Conservation (phyloP, 2,329 filamentous ascomycete genomes). For the Aspergillus fischeri region DNA sequence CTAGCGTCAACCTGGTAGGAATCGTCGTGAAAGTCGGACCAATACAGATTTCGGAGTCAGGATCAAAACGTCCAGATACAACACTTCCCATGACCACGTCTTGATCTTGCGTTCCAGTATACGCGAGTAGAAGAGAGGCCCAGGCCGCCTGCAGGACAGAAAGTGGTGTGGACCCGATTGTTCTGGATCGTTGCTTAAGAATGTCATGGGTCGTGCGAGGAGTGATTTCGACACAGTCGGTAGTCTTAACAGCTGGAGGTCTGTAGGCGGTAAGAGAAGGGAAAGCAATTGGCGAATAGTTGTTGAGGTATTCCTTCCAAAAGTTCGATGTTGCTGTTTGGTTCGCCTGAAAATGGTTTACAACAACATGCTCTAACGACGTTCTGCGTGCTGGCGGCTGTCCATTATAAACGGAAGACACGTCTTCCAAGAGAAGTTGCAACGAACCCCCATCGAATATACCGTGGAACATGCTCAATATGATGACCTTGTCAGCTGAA, state of each 20-base stretch:
- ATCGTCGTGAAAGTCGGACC: slow-evolving; percentile 35
- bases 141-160: slow-evolving; percentile 36
- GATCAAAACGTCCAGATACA: slow-evolving; percentile 26
- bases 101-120: slow-evolving; percentile 29
- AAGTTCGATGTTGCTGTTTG: slow-evolving; percentile 15
- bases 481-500: slow-evolving; percentile 5
- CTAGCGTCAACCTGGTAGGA: slow-evolving; percentile 27
- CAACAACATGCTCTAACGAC: slow-evolving; percentile 22
- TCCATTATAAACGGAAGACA: slow-evolving; percentile 19
- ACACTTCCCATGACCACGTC: slow-evolving; percentile 35
- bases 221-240: slow-evolving; percentile 19
- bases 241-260: slow-evolving; percentile 9
- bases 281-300: slow-evolving; percentile 18
- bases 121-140: slow-evolving; percentile 29
- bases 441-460: slow-evolving; percentile 37
- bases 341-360: slow-evolving; percentile 22
- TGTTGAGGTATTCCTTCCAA: slow-evolving; percentile 18
- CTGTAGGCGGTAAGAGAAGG: slow-evolving; percentile 22
- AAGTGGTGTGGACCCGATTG: slow-evolving; percentile 27
- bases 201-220: slow-evolving; percentile 17
- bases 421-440: slow-evolving; percentile 31
- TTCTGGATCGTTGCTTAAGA: slow-evolving; percentile 28
- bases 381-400: slow-evolving; percentile 11
- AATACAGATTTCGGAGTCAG: slow-evolving; percentile 22
- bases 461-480: slow-evolving; percentile 36